Evolutionary conservation across 805 yeast genomes (phyloP).

Genomic region (Sungouiella blattae): DNA sequence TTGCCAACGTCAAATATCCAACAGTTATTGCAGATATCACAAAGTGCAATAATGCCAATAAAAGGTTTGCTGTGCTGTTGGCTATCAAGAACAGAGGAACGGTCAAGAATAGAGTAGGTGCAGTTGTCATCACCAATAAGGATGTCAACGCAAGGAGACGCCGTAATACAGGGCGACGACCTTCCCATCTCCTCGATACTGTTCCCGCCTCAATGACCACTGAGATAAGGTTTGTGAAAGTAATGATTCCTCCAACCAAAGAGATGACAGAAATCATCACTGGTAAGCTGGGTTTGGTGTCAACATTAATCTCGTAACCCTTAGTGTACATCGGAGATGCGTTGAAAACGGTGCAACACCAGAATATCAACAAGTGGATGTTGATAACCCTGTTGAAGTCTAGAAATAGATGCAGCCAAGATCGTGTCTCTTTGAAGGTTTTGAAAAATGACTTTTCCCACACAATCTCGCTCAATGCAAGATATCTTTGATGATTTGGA

Average conservation of each 20-base stretch:
- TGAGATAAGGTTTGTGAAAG: slow-evolving; percentile 51
- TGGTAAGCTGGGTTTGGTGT: slow-evolving; percentile 60
- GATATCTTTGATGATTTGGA: slow-evolving; percentile 54
- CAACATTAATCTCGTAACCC: slow-evolving; percentile 47
- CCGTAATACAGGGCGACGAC: slow-evolving; percentile 55
- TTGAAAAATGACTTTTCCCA: slow-evolving; percentile 80
- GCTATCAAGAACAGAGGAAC: slow-evolving; percentile 30
- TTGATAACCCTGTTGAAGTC: slow-evolving; percentile 79
- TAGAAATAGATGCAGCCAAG: slow-evolving; percentile 94
- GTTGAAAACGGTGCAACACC: slow-evolving; percentile 73
- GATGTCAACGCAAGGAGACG: slow-evolving; percentile 43
- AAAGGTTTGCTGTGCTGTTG: slow-evolving; percentile 31
- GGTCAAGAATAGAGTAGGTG: slow-evolving; percentile 55
- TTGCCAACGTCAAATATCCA: slow-evolving; percentile 56
- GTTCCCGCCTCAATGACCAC: slow-evolving; percentile 55
- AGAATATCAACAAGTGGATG: slow-evolving; percentile 67
- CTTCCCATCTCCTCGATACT: slow-evolving; percentile 73
- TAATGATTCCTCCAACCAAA: slow-evolving; percentile 62
- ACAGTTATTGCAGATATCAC: slow-evolving; percentile 52
- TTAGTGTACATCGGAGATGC: slow-evolving; percentile 64
- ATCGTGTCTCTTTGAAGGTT: slow-evolving; percentile 92
- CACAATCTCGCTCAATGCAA: slow-evolving; percentile 47
- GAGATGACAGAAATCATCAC: slow-evolving; percentile 57
- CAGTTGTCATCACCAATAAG: slow-evolving; percentile 42
- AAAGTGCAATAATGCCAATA: slow-evolving; percentile 54